Conservation (phyloP, 2,329 filamentous ascomycete genomes). For the Talaromyces sp. region DNA sequence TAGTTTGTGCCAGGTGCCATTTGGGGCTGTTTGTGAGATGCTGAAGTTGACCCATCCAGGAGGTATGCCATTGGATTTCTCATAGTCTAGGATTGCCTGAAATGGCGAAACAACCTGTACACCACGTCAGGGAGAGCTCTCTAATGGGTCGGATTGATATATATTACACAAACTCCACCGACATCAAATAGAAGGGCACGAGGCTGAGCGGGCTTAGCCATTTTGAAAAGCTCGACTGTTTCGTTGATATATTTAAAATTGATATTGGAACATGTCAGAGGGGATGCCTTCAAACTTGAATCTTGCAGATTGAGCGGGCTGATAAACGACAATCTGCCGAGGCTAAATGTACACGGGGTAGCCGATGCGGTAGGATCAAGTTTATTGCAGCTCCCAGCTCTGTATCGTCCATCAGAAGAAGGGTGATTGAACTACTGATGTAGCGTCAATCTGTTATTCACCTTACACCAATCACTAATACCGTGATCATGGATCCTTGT, state of each 20-base stretch:
- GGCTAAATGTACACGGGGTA: neutral
- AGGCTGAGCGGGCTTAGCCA: constrained; percentile 45
- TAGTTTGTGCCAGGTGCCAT: constrained; percentile 82
- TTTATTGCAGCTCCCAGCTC: neutral
- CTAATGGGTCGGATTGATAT: neutral
- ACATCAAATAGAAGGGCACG: constrained; percentile 90
- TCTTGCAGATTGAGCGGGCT: neutral
- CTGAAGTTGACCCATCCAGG: constrained; percentile 88
- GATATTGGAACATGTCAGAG: neutral
- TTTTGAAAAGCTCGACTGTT: constrained; percentile 20
- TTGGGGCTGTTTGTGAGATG: constrained; percentile 72
- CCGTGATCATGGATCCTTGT: neutral
- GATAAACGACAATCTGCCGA: neutral
- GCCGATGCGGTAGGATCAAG: neutral
- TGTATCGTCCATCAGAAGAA: neutral
- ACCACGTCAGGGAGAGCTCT: neutral
- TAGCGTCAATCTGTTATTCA: neutral
- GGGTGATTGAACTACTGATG: too few relatives aligned
- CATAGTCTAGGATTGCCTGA: constrained; percentile 89
- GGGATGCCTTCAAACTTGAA: neutral
- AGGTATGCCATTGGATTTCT: constrained; percentile 70
- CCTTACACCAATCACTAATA: neutral
- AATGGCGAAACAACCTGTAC: constrained; percentile 82
- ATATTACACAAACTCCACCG: constrained; percentile 89
- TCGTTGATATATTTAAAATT: neutral